Conservation (phyloP, 169 alveolate species). For the Plasmodium gaboni region DNA sequence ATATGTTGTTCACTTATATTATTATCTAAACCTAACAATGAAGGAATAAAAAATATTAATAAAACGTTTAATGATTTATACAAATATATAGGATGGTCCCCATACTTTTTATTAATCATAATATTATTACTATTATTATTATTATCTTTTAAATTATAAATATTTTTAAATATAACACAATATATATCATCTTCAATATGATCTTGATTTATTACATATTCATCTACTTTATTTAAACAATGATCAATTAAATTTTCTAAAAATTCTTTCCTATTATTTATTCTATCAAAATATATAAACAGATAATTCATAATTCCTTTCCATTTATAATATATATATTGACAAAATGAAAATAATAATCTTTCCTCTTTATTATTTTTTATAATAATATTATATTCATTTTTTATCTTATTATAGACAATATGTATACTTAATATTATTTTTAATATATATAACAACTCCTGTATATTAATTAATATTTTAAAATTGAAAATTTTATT, state of each 20-base stretch:
- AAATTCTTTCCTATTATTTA: conserved; percentile 11
- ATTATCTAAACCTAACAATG: conserved; percentile 6
- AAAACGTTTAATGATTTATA: not conserved
- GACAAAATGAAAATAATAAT: not conserved
- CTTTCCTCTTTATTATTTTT: not conserved
- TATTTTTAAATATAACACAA: conserved; percentile 2
- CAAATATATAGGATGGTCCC: not conserved
- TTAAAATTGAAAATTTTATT: too few species aligned
- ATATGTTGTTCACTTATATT: conserved; percentile 5
- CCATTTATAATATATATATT: conserved; percentile 17
- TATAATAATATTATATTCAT: not conserved
- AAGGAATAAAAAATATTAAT: conserved; percentile 28
- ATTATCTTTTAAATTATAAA: not conserved
- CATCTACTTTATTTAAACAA: not conserved
- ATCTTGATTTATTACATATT: too few species aligned
- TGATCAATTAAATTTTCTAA: conserved; percentile 16
- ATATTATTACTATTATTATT: not conserved
- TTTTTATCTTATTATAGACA: conserved; percentile 14
- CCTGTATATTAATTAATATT: not conserved
- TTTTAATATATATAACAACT: conserved; percentile 18
- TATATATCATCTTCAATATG: not conserved
- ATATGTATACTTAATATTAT: not conserved
- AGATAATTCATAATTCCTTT: conserved; percentile 25
- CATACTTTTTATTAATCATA: too few species aligned
- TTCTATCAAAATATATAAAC: conserved; percentile 17